These are phyloP conservation scores for Tetrahymena thermophila DNA, from an alignment of 73 alveolate species.

Conservation along the genomic window DNA sequence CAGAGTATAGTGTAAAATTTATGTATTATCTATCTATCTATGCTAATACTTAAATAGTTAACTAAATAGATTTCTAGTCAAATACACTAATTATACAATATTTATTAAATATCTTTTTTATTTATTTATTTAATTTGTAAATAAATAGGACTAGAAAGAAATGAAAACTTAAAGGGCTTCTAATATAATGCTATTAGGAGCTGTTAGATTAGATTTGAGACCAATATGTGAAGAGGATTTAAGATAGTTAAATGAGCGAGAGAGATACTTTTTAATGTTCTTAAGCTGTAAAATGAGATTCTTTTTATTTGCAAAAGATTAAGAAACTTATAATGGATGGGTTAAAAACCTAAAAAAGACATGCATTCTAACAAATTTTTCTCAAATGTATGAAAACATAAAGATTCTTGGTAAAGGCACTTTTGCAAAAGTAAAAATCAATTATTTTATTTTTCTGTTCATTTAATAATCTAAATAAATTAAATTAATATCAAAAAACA, in stretches of 20 bases:
- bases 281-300: neutral
- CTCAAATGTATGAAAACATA: neutral
- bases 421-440: neutral
- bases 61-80: no score
- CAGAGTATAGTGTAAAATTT: no score
- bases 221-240: neutral
- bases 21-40: no score
- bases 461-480: no score
- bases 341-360: neutral
- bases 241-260: neutral
- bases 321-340: neutral
- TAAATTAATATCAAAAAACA: no score
- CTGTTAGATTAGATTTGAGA: neutral
- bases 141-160: neutral
- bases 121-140: no score
- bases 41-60: no score
- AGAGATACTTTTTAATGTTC: neutral
- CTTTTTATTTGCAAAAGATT: neutral
- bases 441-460: neutral
- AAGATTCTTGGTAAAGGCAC: neutral
- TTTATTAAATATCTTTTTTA: no score
- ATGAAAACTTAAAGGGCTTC: neutral
- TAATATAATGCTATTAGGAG: neutral
- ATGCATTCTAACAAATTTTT: neutral
- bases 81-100: no score